Conservation (phyloP, 257 asterid genomes). For the Solanum tarijense region DNA sequence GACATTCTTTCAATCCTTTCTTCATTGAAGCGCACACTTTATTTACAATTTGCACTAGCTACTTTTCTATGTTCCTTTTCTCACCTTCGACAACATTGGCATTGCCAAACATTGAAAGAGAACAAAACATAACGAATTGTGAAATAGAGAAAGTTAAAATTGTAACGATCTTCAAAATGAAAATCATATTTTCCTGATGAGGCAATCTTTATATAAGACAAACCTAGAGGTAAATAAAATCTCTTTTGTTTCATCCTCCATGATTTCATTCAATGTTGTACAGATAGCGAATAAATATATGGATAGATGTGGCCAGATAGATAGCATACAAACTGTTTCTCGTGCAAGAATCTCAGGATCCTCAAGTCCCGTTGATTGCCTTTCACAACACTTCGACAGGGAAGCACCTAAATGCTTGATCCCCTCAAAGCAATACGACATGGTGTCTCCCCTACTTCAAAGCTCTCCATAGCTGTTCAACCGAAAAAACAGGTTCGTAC, state of each 20-base stretch:
- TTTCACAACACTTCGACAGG: slow-evolving; percentile 74
- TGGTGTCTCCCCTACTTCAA: slow-evolving; percentile 57
- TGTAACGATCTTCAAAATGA: background rate
- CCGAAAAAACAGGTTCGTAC: background rate
- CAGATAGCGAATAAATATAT: background rate
- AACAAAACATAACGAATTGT: background rate
- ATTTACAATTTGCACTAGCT: background rate
- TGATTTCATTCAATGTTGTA: background rate
- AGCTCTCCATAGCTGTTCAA: slow-evolving; percentile 66
- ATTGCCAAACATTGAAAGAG: background rate
- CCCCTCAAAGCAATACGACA: slow-evolving; percentile 88
- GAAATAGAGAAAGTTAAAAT: background rate
- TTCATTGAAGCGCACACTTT: background rate
- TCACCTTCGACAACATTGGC: background rate
- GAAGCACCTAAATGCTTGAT: slow-evolving; percentile 78
- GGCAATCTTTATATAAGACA: background rate
- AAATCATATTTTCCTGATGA: background rate
- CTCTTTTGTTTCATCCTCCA: background rate
- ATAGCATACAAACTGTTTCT: slow-evolving; percentile 86
- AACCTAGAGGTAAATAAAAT: background rate
- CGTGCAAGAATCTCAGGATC: slow-evolving; percentile 94
- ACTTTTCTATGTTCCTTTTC: background rate
- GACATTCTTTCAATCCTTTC: background rate
- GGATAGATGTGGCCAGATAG: background rate
- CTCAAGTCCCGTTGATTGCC: slow-evolving; percentile 70